Base-by-base conservation (phyloP, 2,329 filamentous ascomycete genomes). In the Stachybotrys echinatus region DNA sequence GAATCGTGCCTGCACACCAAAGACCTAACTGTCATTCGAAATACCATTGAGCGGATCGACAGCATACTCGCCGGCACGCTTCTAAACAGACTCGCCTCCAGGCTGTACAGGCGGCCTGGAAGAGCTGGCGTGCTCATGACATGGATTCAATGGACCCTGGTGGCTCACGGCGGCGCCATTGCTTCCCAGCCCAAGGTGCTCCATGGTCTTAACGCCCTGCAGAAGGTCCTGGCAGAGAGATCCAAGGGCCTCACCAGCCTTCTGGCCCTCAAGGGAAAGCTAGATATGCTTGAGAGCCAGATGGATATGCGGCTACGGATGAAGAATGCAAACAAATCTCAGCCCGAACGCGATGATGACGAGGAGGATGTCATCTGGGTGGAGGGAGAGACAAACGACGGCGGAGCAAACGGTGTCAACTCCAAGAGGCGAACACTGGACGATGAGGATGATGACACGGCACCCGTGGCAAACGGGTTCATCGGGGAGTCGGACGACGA, bases 121-220 rank as follows among this genome's bases (percentile, higher is more conserved):
- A 83, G 94, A 49, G 92, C 94, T 14, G 91, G 92, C 47, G 89
- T 86, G 63, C 81, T 99, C 27, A 92, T 96, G 80, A 83, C 88
- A 17, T 99, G 94, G 92, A 88, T 97, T 42, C 92, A 96, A 70
- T 96, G 91, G 89, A 92, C 90, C 1, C 81, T 96, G 49, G 84
- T 96, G 31, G 86, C 89, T 2, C 94, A 99, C 64, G 94, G 94
- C 57, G 94, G 92, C 56, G 92, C 92, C 48, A 77, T 99, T 47
- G 89, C 92, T 12, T 87, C 87, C 27, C 89, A 95, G 66, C 84
- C 88, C n/a, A 87, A 92, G 55, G 77, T 96, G 37, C 79, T 94
- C 58, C 84, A 85, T 62, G 85, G 86, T 64, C 80, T 99, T 52
- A 78, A 81, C 45, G 85, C 87, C 39, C 76, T 99, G 49, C 89